phyloP scores from a whole-genome alignment of 306 rosid genomes.

The Comarum palustre region DNA sequence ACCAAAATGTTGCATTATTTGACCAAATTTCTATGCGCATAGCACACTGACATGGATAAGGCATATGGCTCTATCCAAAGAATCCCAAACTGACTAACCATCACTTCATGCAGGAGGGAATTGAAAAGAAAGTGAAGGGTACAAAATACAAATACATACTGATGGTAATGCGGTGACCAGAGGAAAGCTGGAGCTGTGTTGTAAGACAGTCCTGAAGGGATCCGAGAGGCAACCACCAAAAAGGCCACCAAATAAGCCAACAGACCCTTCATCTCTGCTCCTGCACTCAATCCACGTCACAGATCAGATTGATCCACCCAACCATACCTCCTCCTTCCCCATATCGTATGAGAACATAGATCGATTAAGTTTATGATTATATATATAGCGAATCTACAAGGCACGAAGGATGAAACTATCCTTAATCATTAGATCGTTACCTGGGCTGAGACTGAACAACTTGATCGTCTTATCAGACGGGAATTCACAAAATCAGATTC shows the following conservation, averaged over 20 bases:
- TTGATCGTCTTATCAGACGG: not conserved
- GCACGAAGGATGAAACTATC: not conserved
- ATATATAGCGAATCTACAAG: not conserved
- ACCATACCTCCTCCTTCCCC: not conserved
- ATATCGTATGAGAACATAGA: not conserved
- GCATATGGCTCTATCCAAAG: too few relatives aligned
- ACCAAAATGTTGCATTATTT: not conserved
- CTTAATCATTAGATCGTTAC: not conserved
- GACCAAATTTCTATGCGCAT: not conserved
- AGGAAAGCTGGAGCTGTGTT: conserved; percentile 77
- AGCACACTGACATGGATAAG: too few relatives aligned
- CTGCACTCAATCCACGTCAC: conserved; percentile 7
- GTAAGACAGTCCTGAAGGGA: conserved; percentile 40
- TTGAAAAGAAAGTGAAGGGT: not conserved
- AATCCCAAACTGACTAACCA: too few relatives aligned
- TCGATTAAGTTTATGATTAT: not conserved
- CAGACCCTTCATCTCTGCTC: conserved; percentile 30
- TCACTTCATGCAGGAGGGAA: too few relatives aligned
- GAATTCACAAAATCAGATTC: not conserved
- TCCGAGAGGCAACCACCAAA: conserved; percentile 36
- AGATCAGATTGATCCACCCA: conserved; percentile 8
- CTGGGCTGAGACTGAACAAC: conserved; percentile 1
- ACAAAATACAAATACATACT: conserved; percentile 25
- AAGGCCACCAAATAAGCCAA: conserved; percentile 33
- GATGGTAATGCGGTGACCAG: conserved; percentile 66